phyloP scores from a whole-genome alignment of 371 early-diverging fungal genomes.

The Blakeslea trispora region DNA sequence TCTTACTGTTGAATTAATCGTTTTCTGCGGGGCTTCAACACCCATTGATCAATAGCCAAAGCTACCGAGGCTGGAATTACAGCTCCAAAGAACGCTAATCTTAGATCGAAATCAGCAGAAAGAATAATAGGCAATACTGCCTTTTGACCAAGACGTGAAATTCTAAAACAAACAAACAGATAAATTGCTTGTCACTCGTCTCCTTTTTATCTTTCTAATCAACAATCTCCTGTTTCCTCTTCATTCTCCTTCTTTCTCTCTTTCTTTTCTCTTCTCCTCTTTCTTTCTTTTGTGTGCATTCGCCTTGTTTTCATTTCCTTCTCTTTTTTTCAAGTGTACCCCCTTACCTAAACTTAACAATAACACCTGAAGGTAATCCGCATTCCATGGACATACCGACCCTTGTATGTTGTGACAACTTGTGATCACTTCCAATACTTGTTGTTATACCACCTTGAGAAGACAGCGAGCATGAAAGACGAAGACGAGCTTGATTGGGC shows the following conservation, averaged over 20 bases:
- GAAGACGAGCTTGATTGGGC: conserved; percentile 32
- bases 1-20: conserved; percentile 61
- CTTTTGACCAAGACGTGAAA: conserved; percentile 83
- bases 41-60: conserved; percentile 65
- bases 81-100: conserved; percentile 67
- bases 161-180: conserved; percentile 37
- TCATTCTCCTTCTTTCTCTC: background rate
- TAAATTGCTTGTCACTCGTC: too few species aligned
- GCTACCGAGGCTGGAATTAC: conserved; percentile 67
- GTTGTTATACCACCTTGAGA: conserved; percentile 54
- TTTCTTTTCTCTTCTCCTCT: background rate
- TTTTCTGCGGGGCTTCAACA: conserved; percentile 72
- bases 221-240: too few species aligned
- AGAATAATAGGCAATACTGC: conserved; percentile 81
- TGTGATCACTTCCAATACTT: conserved; percentile 63
- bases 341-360: conserved; percentile 67
- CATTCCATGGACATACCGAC: conserved; percentile 79
- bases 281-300: background rate
- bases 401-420: conserved; percentile 66
- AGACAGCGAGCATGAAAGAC: conserved; percentile 46
- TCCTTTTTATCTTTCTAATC: background rate
- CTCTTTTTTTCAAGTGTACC: too few species aligned
- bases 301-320: too few species aligned
- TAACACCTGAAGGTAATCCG: conserved; percentile 73
- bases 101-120: conserved; percentile 70